A percentile compares a stretch with the other conserved stretches of the same genome.
Conservation (phyloP, 2,329 filamentous ascomycete genomes). For the Magnaporthiopsis rhizophila region DNA sequence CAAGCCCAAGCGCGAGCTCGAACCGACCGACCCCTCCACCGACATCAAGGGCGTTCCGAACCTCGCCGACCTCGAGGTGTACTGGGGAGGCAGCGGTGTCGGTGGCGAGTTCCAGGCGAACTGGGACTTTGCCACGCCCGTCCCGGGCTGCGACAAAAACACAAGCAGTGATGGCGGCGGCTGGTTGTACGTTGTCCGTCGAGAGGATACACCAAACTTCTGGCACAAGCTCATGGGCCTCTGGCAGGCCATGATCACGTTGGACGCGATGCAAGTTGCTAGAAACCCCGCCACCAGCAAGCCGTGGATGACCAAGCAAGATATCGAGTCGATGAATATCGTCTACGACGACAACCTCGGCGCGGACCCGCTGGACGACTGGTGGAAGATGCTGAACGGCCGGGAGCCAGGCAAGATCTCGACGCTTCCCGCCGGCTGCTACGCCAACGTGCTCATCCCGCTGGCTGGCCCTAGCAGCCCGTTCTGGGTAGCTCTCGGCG, state of each 20-base stretch:
- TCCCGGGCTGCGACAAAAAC: constrained; percentile 5
- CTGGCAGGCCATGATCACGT: constrained; percentile 18
- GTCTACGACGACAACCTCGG: constrained; percentile 13
- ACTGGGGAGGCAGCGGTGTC: neutral
- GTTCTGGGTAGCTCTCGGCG: constrained; percentile 16
- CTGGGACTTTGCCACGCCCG: neutral
- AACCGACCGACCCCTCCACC: neutral
- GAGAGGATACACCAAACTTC: constrained; percentile 20
- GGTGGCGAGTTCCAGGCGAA: neutral
- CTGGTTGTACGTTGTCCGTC: constrained; percentile 18
- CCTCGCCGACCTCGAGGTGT: neutral
- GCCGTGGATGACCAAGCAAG: constrained; percentile 14
- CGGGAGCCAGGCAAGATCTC: neutral
- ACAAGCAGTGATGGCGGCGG: constrained; percentile 9
- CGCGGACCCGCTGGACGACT: neutral
- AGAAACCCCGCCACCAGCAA: constrained; percentile 13
- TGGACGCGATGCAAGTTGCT: constrained; percentile 17
- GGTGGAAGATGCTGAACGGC: neutral
- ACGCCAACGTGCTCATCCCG: constrained; percentile 16
- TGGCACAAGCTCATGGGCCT: constrained; percentile 22
- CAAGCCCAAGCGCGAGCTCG: neutral
- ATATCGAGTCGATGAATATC: constrained; percentile 14
- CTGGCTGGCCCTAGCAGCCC: constrained; percentile 18
- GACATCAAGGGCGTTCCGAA: neutral
- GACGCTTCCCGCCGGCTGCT: neutral